phyloP scores from a whole-genome alignment of 805 yeast genomes.

The Blastobotrys robertii region DNA sequence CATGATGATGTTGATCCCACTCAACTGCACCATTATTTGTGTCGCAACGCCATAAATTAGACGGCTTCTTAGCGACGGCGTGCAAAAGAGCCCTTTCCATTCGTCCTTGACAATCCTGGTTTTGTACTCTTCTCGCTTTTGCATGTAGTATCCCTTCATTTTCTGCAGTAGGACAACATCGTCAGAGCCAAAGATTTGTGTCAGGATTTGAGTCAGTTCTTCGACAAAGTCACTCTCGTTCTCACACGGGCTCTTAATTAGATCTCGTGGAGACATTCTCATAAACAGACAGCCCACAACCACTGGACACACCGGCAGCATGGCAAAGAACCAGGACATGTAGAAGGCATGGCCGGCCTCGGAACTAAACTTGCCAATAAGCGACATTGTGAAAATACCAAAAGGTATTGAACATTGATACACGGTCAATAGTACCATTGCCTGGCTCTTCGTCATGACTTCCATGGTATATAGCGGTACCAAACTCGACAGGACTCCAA shows the following conservation, averaged over 20 bases:
- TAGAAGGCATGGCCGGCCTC: too few species aligned
- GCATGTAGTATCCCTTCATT: neutral
- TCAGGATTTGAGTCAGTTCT: too few species aligned
- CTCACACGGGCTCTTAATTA: neutral
- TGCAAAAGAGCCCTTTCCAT: neutral
- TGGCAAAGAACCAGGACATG: conserved; percentile 1
- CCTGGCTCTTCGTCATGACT: neutral
- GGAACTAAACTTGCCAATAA: neutral
- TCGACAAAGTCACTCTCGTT: neutral
- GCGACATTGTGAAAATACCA: neutral
- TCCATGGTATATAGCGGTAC: neutral
- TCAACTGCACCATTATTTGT: conserved; percentile 9
- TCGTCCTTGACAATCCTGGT: neutral
- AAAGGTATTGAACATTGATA: neutral
- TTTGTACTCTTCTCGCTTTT: neutral
- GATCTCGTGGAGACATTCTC: neutral
- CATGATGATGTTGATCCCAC: conserved; percentile 11
- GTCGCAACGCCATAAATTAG: conserved; percentile 3
- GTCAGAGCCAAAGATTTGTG: neutral
- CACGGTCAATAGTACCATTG: neutral
- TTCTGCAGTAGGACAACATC: neutral
- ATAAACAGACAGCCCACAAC: neutral
- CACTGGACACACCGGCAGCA: neutral
- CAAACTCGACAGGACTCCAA: neutral
- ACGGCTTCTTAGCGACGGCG: neutral